Conservation (phyloP, 257 asterid genomes). For the Nicotiana obtusifolia region DNA sequence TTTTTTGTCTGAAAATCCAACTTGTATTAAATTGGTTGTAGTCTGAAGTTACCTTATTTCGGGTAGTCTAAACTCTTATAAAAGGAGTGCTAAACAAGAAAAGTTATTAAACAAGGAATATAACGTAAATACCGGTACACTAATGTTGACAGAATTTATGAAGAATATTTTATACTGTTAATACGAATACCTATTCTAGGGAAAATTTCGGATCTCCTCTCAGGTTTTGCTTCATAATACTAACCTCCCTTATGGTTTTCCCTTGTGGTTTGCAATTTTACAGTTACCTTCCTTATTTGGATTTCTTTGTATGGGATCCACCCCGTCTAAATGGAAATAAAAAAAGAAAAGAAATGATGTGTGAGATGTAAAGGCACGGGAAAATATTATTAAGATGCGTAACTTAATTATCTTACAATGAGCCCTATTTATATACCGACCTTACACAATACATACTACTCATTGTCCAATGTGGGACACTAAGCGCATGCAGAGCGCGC, state of each 20-base stretch:
- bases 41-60: background rate
- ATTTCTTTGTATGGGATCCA: background rate
- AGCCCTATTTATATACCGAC: background rate
- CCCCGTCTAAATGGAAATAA: no score
- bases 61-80: background rate
- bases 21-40: background rate
- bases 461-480: background rate
- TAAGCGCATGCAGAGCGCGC: background rate
- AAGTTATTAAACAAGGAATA: background rate
- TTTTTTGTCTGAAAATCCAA: background rate
- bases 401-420: background rate
- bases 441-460: background rate
- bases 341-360: background rate
- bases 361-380: background rate
- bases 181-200: background rate
- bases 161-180: no score
- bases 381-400: background rate
- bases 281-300: background rate
- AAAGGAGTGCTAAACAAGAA: background rate
- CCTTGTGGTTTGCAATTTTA: background rate
- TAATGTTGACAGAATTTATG: no score
- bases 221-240: background rate
- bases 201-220: background rate
- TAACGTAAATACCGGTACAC: no score
- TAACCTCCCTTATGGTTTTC: background rate